Percentiles rank a stretch among this genome's conserved stretches.
Evolutionary conservation across 2,329 filamentous ascomycete species (phyloP).

Genomic region (Blastomyces percursus): DNA sequence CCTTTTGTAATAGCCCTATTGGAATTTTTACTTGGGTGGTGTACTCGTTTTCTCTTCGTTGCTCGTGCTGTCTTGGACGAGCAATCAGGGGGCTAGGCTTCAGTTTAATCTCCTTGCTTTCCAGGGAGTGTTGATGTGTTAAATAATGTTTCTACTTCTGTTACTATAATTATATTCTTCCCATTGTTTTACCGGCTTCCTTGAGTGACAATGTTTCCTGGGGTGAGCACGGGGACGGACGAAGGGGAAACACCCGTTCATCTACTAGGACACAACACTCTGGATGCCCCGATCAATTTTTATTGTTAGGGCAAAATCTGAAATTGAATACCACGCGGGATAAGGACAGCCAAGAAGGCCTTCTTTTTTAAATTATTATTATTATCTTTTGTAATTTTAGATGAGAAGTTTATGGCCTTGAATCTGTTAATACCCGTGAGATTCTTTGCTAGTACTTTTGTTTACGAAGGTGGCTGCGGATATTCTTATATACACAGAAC

Average conservation of each 20-base stretch:
- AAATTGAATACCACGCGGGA: neutral
- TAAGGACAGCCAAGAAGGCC: neutral
- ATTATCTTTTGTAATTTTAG: no score
- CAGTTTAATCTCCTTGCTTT: neutral
- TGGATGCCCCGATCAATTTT: conserved; percentile 3
- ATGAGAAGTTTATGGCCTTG: no score
- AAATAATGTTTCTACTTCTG: neutral
- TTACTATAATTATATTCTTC: neutral
- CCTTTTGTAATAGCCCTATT: neutral
- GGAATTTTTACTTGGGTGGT: neutral
- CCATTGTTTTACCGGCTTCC: neutral
- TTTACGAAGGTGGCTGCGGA: neutral
- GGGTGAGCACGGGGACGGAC: neutral
- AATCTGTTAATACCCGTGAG: no score
- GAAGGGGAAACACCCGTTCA: neutral
- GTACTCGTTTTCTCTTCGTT: neutral
- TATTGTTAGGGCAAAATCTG: neutral
- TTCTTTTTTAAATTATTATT: neutral
- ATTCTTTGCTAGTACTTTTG: neutral
- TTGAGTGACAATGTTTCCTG: neutral
- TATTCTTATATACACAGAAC: neutral
- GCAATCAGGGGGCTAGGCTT: neutral
- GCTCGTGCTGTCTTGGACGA: neutral
- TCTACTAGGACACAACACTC: no score
- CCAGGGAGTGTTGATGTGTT: neutral